These are phyloP conservation scores for Antrodiella citrinella DNA, from an alignment of 768 basidiomycete species.

Conservation along the genomic window DNA sequence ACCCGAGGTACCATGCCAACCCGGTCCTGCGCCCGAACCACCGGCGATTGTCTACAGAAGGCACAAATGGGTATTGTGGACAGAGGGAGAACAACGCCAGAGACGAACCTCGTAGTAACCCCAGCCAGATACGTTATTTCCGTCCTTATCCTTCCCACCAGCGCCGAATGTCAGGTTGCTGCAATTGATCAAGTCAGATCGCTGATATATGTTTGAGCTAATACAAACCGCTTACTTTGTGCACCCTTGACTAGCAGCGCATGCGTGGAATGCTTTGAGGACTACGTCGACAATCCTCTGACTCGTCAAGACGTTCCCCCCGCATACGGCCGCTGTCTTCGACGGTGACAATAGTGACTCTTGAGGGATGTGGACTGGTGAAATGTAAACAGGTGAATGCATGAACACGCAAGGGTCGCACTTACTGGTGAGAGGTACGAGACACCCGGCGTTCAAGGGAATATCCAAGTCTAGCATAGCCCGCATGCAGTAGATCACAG, in stretches of 20 bases:
- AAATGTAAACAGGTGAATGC: conserved; percentile 10
- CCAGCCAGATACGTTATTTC: conserved; percentile 72
- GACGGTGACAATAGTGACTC: conserved; percentile 76
- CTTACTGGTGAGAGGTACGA: conserved; percentile 76
- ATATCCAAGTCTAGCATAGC: conserved; percentile 82
- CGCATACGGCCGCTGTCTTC: conserved; percentile 84
- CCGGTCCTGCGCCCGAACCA: conserved; percentile 83
- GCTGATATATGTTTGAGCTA: too few species aligned
- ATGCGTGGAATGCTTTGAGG: conserved; percentile 85
- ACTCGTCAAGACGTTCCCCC: conserved; percentile 85
- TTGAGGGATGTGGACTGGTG: conserved; percentile 67
- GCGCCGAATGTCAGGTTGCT: conserved; percentile 87
- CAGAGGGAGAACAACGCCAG: conserved; percentile 2
- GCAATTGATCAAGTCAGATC: conserved; percentile 1
- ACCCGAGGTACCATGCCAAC: conserved; percentile 89
- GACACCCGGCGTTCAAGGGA: conserved; percentile 89
- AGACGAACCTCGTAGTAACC: conserved; percentile 57
- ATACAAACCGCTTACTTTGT: conserved; percentile 57
- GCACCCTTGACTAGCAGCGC: conserved; percentile 89
- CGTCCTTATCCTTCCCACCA: conserved; percentile 76
- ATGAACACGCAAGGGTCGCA: conserved; percentile 3
- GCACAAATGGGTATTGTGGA: background rate
- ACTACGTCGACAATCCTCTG: conserved; percentile 95
- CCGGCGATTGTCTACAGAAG: conserved; percentile 77
- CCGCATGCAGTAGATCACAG: conserved; percentile 85